phyloP scores from a whole-genome alignment of 805 yeast genomes.

The Saccharomyces paradoxus region DNA sequence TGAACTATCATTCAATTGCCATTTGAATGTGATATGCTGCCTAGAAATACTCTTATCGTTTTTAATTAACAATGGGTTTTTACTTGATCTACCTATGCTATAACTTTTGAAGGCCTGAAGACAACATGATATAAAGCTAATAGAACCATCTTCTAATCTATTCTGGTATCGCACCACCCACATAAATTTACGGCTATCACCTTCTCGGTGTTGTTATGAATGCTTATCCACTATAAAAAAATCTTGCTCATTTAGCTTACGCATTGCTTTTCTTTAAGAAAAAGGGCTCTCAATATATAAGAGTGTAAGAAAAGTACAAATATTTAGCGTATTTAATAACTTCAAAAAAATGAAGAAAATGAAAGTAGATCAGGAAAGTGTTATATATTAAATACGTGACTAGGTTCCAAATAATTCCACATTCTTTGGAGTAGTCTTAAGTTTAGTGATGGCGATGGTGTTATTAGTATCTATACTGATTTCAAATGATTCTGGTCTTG shows the following conservation, averaged over 20 bases:
- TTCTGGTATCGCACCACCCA: slow-evolving; percentile 21
- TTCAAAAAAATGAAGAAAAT: no score
- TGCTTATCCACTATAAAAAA: neutral
- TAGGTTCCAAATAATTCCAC: slow-evolving; percentile 1
- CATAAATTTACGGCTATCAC: slow-evolving; percentile 10
- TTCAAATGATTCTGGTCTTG: slow-evolving; percentile 13
- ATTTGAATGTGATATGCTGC: slow-evolving; percentile 18
- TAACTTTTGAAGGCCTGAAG: slow-evolving; percentile 9
- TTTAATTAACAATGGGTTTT: slow-evolving; percentile 21
- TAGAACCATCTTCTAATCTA: slow-evolving; percentile 14
- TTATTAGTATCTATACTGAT: slow-evolving; percentile 9
- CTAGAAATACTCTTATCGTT: slow-evolving; percentile 31
- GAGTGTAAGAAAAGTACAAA: neutral
- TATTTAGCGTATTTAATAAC: no score
- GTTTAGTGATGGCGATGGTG: slow-evolving; percentile 9
- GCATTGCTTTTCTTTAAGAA: neutral
- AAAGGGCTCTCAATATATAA: neutral
- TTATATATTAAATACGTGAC: neutral
- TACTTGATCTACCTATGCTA: slow-evolving; percentile 27
- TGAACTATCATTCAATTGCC: slow-evolving; percentile 8
- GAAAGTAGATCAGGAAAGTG: neutral
- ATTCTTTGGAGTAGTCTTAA: slow-evolving; percentile 9
- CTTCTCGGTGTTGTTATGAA: neutral
- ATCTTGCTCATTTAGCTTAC: neutral
- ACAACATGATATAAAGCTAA: slow-evolving; percentile 10